A percentile compares a stretch with the other conserved stretches of the same genome.
phyloP scores from a whole-genome alignment of 495 filamentous ascomycete genomes.

The Aspergillus campestris region DNA sequence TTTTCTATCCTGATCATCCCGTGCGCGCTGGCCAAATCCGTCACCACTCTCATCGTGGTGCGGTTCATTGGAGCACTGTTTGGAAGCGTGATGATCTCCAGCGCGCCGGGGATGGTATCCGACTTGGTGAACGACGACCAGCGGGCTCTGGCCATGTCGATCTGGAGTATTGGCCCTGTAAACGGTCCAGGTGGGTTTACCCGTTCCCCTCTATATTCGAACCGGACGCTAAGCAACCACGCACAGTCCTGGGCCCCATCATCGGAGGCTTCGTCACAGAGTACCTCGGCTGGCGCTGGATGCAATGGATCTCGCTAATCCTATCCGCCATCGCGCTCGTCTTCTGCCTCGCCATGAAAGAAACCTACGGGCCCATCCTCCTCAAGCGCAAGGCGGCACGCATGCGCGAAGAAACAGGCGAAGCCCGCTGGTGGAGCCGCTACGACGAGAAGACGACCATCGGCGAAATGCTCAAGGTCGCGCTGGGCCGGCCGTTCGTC shows the following conservation, averaged over 20 bases:
- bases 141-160: constrained; percentile 62
- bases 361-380: constrained; percentile 73
- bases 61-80: constrained; percentile 72
- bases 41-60: constrained; percentile 55
- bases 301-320: constrained; percentile 77
- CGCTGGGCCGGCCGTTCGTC: constrained; percentile 66
- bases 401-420: constrained; percentile 63
- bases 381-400: constrained; percentile 59
- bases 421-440: constrained; percentile 67
- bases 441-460: constrained; percentile 59
- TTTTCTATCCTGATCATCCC: constrained; percentile 64
- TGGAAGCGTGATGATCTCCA: constrained; percentile 70
- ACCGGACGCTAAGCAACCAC: background rate
- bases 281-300: constrained; percentile 80
- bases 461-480: constrained; percentile 52
- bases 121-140: constrained; percentile 70
- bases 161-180: constrained; percentile 70
- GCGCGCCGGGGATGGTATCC: constrained; percentile 72
- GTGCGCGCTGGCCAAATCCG: constrained; percentile 55
- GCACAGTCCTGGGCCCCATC: constrained; percentile 41
- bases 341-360: constrained; percentile 45
- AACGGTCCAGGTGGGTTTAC: constrained; percentile 58
- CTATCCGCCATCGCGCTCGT: constrained; percentile 47
- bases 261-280: constrained; percentile 65
- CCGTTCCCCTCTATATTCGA: background rate